phyloP scores from a whole-genome alignment of 2,329 filamentous ascomycete species.

The Cadophora malorum region DNA sequence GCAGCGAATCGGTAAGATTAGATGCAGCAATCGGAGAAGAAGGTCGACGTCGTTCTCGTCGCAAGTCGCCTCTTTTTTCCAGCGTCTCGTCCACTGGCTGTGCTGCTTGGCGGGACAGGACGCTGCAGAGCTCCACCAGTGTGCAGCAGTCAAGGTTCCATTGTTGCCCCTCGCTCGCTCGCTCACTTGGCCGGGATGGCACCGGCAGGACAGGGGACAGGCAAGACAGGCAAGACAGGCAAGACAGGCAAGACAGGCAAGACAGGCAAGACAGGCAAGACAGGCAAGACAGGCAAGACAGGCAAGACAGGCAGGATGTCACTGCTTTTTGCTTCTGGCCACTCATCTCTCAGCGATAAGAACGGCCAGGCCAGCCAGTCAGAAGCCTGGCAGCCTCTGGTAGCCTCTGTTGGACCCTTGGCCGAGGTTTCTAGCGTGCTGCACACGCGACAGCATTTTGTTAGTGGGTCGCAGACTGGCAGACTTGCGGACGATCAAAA shows the following conservation, averaged over 20 bases:
- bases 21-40: not conserved
- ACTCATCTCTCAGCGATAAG: constrained; percentile 32
- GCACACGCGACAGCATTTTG: constrained; percentile 31
- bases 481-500: not conserved
- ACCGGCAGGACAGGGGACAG: not conserved
- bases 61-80: constrained; percentile 1
- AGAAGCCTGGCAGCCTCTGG: not conserved
- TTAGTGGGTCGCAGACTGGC: not conserved
- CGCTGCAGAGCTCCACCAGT: not conserved
- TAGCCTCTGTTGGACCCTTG: constrained; percentile 6
- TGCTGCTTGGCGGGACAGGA: constrained; percentile 2
- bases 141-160: not conserved
- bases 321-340: constrained; percentile 8
- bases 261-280: too few relatives aligned
- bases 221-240: not conserved
- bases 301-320: not conserved
- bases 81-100: constrained; percentile 2
- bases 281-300: not conserved
- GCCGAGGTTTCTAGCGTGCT: constrained; percentile 19
- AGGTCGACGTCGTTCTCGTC: not conserved
- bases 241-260: not conserved
- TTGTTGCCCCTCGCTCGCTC: not conserved
- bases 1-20: constrained; percentile 11
- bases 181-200: not conserved
- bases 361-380: constrained; percentile 21